phyloP scores from a whole-genome alignment of 108 stramenopile species.

The Craspedostauros australis region DNA sequence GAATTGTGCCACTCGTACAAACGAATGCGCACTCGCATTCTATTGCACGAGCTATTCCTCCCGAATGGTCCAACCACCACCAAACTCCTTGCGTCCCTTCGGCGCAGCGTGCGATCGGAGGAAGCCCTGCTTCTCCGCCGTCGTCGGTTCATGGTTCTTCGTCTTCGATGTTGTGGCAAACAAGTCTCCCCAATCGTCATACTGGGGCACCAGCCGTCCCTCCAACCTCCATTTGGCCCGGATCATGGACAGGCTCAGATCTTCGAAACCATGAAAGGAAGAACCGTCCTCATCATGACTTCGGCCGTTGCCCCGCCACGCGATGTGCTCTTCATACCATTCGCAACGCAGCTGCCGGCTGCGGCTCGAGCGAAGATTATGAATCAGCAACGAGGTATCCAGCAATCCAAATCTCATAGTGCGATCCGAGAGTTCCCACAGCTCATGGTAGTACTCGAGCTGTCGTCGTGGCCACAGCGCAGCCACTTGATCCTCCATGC shows the following conservation, averaged over 20 bases:
- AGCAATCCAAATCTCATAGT: constrained; percentile 26
- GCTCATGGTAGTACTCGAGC: constrained; percentile 42
- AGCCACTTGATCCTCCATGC: background rate
- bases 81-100: too few species aligned
- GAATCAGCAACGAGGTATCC: constrained; percentile 41
- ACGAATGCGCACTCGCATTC: too few species aligned
- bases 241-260: constrained; percentile 53
- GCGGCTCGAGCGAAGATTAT: constrained; percentile 36
- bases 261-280: constrained; percentile 29
- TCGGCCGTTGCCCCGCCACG: constrained; percentile 54
- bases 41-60: too few species aligned
- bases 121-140: too few species aligned
- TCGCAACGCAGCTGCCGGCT: constrained; percentile 52
- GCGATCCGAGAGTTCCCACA: constrained; percentile 17
- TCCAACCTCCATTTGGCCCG: constrained; percentile 33
- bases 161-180: too few species aligned
- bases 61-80: too few species aligned
- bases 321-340: constrained; percentile 71
- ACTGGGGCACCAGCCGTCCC: constrained; percentile 23
- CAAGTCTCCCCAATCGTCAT: constrained; percentile 33
- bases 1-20: too few species aligned
- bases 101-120: too few species aligned
- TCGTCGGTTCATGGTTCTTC: too few species aligned
- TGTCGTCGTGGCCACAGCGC: constrained; percentile 28
- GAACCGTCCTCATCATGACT: constrained; percentile 8